phyloP scores from a whole-genome alignment of 345 rosid species.

The Camelina sativa region DNA sequence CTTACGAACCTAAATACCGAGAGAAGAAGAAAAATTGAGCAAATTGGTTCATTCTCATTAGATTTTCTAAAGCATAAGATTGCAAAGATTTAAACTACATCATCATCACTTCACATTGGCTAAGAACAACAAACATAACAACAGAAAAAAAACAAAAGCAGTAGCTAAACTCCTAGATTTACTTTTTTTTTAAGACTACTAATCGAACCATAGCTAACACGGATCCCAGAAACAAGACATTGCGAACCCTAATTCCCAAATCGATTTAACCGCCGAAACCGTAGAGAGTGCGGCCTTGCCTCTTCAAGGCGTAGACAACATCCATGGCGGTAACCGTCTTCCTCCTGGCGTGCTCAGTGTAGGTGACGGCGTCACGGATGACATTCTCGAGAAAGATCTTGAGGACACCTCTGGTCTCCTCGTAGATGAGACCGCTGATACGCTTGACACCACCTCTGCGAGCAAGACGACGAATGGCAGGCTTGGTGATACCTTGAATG shows the following conservation, averaged over 20 bases:
- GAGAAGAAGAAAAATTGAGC: too few species aligned
- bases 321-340: conserved; percentile 74
- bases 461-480: conserved; percentile 59
- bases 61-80: not conserved
- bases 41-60: not conserved
- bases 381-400: conserved; percentile 66
- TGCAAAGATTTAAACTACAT: not conserved
- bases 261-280: conserved; percentile 63
- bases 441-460: conserved; percentile 67
- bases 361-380: conserved; percentile 59
- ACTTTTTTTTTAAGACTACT: too few species aligned
- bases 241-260: not conserved
- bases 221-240: conserved; percentile 2
- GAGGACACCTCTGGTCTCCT: conserved; percentile 62
- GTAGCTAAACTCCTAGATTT: not conserved
- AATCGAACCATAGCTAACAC: too few species aligned
- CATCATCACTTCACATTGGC: not conserved
- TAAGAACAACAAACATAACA: not conserved
- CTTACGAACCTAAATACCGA: too few species aligned
- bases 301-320: conserved; percentile 64
- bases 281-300: conserved; percentile 66
- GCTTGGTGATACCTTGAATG: conserved; percentile 63
- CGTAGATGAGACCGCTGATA: conserved; percentile 63
- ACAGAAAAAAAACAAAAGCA: not conserved
- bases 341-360: conserved; percentile 64